Conservation (phyloP, 176 grass and related monocot species). For the Elymus sibiricus region DNA sequence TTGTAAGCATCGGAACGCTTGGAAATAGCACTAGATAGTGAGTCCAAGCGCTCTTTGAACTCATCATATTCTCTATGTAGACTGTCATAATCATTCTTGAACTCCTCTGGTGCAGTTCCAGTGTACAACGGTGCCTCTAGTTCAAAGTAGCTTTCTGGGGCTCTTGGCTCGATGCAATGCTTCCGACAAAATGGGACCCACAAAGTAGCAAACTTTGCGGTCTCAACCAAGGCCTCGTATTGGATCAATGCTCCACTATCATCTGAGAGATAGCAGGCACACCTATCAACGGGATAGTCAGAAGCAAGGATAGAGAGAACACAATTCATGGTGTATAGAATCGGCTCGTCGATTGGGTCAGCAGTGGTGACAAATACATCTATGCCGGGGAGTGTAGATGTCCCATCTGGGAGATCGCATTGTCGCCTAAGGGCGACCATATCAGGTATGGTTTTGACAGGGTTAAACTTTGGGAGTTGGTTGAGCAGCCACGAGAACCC, state of each 20-base stretch:
- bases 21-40: neutral
- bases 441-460: constrained; percentile 4
- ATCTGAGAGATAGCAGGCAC: constrained; percentile 20
- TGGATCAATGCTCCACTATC: constrained; percentile 9
- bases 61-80: neutral
- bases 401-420: neutral
- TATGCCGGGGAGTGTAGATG: constrained; percentile 2
- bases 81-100: neutral
- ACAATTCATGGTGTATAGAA: constrained; percentile 23
- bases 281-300: constrained; percentile 15
- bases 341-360: constrained; percentile 17
- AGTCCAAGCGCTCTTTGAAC: constrained; percentile 9
- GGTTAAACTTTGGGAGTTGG: constrained; percentile 25
- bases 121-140: neutral
- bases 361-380: constrained; percentile 26
- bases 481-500: constrained; percentile 31
- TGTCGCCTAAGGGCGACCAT: neutral
- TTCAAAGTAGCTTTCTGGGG: constrained; percentile 20
- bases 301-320: constrained; percentile 23
- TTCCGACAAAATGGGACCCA: constrained; percentile 32
- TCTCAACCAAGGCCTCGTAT: constrained; percentile 15
- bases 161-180: constrained; percentile 10
- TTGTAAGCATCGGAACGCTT: constrained; percentile 19
- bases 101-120: neutral
- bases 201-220: constrained; percentile 3